Conservation (phyloP, 1,284 basidiomycete genomes). For the Moesziomyces globuligerus region DNA sequence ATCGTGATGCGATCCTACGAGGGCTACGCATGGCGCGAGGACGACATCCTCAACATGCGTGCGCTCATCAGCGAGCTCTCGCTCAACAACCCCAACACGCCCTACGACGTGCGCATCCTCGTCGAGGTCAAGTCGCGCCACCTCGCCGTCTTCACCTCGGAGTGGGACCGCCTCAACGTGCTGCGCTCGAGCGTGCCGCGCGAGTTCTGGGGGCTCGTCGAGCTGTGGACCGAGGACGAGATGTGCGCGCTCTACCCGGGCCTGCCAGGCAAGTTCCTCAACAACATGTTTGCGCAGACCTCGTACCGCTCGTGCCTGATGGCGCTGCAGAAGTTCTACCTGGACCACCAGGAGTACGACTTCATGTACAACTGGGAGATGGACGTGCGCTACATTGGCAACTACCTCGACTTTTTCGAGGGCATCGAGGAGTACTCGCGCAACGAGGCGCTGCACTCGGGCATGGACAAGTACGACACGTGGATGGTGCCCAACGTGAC, state of each 20-base stretch:
- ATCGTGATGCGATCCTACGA: constrained; percentile 66
- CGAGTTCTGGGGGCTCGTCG: constrained; percentile 67
- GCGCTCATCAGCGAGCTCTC: constrained; percentile 66
- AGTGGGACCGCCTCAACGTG: constrained; percentile 66
- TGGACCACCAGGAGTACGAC: constrained; percentile 67
- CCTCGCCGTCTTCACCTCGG: constrained; percentile 65
- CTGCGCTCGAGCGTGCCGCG: constrained; percentile 63
- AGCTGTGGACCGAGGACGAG: constrained; percentile 67
- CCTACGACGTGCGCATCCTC: constrained; percentile 66
- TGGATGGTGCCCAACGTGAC: constrained; percentile 65
- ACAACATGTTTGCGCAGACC: constrained; percentile 67
- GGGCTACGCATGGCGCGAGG: constrained; percentile 66
- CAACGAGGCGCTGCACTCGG: constrained; percentile 62
- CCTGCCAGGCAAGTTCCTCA: constrained; percentile 65
- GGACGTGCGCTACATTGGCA: constrained; percentile 67
- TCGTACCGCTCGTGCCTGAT: constrained; percentile 67
- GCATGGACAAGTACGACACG: constrained; percentile 67
- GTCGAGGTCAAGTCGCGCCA: constrained; percentile 65
- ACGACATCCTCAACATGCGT: constrained; percentile 67
- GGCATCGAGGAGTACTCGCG: constrained; percentile 65
- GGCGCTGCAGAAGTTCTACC: constrained; percentile 67
- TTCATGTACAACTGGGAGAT: constrained; percentile 68
- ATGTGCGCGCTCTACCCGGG: constrained; percentile 67
- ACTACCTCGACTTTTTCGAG: constrained; percentile 67
- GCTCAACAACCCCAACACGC: constrained; percentile 66